These are phyloP conservation scores for Diaporthe eres DNA, from an alignment of 2,329 filamentous ascomycete species.

Conservation along the genomic window DNA sequence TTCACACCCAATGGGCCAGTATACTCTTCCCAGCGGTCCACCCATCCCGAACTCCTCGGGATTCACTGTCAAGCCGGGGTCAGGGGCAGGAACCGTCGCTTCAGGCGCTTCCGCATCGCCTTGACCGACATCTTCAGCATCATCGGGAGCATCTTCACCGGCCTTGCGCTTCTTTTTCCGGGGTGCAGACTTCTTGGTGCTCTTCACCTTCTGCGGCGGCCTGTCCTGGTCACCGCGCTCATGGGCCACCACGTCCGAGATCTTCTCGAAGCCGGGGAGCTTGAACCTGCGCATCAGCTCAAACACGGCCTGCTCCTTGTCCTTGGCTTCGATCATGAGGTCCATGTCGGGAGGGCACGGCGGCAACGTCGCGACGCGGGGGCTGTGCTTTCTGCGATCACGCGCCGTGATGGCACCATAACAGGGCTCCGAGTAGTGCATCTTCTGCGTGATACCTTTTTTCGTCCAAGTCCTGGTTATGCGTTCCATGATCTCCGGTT, in stretches of 20 bases:
- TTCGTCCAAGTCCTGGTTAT: conserved; percentile 88
- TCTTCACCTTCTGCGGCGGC: conserved; percentile 60
- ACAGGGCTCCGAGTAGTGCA: conserved; percentile 93
- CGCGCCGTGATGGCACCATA: conserved; percentile 81
- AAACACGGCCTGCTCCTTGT: conserved; percentile 97
- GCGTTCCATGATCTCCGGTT: conserved; percentile 73
- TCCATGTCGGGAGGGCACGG: conserved; percentile 89
- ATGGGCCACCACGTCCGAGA: conserved; percentile 84
- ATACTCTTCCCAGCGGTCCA: conserved; percentile 83
- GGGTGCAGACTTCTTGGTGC: conserved; percentile 48
- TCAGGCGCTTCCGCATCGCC: conserved; percentile 48
- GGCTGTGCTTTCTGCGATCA: conserved; percentile 87
- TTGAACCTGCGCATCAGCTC: conserved; percentile 92
- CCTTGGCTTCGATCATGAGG: conserved; percentile 99
- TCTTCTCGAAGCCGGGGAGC: conserved; percentile 81
- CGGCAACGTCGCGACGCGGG: conserved; percentile 83
- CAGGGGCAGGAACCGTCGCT: not conserved
- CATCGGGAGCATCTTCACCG: conserved; percentile 47
- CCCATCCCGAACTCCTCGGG: conserved; percentile 88
- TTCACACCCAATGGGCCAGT: conserved; percentile 92
- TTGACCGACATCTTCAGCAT: conserved; percentile 56
- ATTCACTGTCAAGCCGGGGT: conserved; percentile 55
- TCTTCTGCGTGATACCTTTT: conserved; percentile 91
- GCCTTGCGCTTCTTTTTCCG: conserved; percentile 54
- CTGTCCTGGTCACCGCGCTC: conserved; percentile 83